These are phyloP conservation scores for Boletales sp. DNA, from an alignment of 768 basidiomycete species.

Conservation along the genomic window DNA sequence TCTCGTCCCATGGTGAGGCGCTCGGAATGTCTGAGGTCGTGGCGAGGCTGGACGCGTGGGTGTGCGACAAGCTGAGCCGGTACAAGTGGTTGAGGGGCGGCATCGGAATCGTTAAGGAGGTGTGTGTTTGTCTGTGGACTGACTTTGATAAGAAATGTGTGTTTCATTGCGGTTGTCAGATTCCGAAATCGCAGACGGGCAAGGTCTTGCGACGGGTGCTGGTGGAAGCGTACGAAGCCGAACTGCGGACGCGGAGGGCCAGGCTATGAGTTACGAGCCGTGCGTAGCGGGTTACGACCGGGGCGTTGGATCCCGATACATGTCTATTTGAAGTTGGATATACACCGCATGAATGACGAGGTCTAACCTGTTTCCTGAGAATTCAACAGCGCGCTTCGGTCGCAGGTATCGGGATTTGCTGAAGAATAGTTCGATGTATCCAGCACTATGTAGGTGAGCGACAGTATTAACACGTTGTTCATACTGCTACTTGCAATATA, in stretches of 20 bases:
- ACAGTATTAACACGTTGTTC: too few species aligned
- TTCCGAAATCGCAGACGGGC: constrained; percentile 69
- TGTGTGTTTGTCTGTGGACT: constrained; percentile 27
- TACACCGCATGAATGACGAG: too few species aligned
- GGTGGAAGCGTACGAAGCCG: neutral
- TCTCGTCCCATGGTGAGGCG: constrained; percentile 52
- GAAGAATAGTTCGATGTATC: too few species aligned
- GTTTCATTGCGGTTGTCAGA: constrained; percentile 33
- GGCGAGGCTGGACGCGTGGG: constrained; percentile 56
- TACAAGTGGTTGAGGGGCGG: constrained; percentile 80
- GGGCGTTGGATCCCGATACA: too few species aligned
- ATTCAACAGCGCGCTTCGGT: too few species aligned
- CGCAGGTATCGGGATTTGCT: too few species aligned
- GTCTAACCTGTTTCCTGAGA: too few species aligned
- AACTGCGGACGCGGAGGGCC: neutral
- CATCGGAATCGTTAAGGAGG: constrained; percentile 60
- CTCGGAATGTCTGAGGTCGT: constrained; percentile 41
- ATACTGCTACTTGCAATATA: too few species aligned
- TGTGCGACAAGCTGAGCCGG: constrained; percentile 58
- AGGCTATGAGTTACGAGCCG: neutral
- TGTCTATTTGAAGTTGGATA: too few species aligned
- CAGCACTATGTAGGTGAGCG: too few species aligned
- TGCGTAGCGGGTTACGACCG: too few species aligned
- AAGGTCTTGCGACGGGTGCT: neutral
- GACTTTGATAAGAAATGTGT: neutral